These are phyloP conservation scores for Boletus sp. DNA, from an alignment of 768 basidiomycete genomes.

Conservation along the genomic window DNA sequence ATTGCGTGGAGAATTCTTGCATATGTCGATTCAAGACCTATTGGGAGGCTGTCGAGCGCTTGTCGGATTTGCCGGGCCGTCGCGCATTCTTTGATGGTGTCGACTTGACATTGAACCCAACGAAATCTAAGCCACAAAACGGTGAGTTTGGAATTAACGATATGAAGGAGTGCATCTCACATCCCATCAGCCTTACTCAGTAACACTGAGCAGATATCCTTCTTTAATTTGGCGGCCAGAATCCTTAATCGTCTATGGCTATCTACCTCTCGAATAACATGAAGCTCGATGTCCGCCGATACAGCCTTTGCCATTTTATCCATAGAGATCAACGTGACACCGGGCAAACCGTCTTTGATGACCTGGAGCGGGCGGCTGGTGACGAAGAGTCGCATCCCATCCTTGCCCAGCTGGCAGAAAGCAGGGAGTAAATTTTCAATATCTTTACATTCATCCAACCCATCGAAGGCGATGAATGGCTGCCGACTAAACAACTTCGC, in stretches of 20 bases:
- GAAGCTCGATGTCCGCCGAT: not conserved
- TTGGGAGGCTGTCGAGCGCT: not conserved
- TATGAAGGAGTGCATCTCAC: not conserved
- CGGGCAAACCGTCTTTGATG: not conserved
- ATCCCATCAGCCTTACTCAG: not conserved
- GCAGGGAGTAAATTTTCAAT: not conserved
- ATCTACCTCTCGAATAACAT: not conserved
- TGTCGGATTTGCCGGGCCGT: not conserved
- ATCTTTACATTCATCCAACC: not conserved
- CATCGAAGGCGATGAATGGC: not conserved
- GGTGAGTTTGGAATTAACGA: not conserved
- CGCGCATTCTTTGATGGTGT: not conserved
- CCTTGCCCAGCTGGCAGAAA: not conserved
- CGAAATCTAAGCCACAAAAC: not conserved
- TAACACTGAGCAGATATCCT: not conserved
- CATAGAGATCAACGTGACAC: not conserved
- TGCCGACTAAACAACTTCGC: not conserved
- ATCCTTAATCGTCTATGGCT: not conserved
- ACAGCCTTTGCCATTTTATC: not conserved
- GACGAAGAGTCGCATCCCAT: not conserved
- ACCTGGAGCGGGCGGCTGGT: not conserved
- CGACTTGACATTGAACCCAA: not conserved
- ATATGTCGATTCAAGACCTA: not conserved
- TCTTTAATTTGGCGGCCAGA: not conserved
- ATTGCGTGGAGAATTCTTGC: not conserved